Conservation (phyloP, 768 basidiomycete species). For the Hemileccinum rubropunctum region DNA sequence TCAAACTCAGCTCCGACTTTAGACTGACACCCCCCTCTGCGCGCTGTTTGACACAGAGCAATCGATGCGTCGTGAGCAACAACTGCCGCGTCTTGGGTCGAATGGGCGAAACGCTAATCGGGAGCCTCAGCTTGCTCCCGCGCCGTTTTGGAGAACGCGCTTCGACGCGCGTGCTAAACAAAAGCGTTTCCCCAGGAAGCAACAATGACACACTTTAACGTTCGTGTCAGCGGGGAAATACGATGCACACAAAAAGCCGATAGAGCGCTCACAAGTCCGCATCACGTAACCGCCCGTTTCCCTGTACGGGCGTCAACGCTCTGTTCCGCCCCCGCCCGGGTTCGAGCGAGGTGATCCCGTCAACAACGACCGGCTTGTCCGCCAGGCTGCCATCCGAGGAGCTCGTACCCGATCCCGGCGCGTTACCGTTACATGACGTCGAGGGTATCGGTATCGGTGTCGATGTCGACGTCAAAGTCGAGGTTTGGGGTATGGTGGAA, state of each 20-base stretch:
- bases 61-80: conserved; percentile 52
- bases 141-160: conserved; percentile 52
- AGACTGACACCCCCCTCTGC: conserved; percentile 37
- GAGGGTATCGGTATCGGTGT: conserved; percentile 10
- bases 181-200: conserved; percentile 42
- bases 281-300: conserved; percentile 36
- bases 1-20: conserved; percentile 52
- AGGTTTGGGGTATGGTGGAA: conserved; percentile 4
- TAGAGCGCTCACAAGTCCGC: conserved; percentile 42
- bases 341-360: conserved; percentile 34
- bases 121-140: conserved; percentile 52
- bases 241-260: not conserved
- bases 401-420: conserved; percentile 39
- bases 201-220: conserved; percentile 36
- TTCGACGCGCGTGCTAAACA: conserved; percentile 55
- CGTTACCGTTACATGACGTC: not conserved
- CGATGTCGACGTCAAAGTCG: conserved; percentile 1
- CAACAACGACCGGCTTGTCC: conserved; percentile 31
- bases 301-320: conserved; percentile 52
- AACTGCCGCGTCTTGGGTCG: conserved; percentile 54
- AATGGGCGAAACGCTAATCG: conserved; percentile 45
- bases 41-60: conserved; percentile 55
- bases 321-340: conserved; percentile 51
- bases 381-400: conserved; percentile 50
- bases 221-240: not conserved